Base-by-base conservation (phyloP, 1,284 basidiomycete genomes). In the Cryptococcus sp. region DNA sequence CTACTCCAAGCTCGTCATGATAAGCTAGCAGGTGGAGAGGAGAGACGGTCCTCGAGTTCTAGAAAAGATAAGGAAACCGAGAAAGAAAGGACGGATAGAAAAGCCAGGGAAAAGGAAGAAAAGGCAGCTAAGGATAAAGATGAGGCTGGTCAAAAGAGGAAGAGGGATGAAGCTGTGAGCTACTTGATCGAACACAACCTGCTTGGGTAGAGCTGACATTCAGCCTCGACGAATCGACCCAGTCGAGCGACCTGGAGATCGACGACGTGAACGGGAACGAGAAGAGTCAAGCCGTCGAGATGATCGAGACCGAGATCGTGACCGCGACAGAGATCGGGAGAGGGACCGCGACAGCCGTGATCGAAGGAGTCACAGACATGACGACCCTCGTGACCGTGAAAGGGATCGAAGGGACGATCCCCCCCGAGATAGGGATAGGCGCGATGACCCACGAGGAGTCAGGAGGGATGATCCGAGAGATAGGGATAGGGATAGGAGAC, bases 281-380 rank as follows among this genome's bases (percentile, higher is more conserved):
- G 14, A 41, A 31, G 11, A 32, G 44, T 21, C 48, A 11, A 5
- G 5, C 11, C 28, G 28, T 28, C 28, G 49, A 18, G 34, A 48
- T 4, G 7, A 40, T 39, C 44, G 54, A 24, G 19, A 31, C n/a
- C 24, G 42, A 19, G 48, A 52, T 40, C 50, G 58, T 13, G 48
- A 55, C 37, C 45, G 62, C 18, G 69, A 68, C 9, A 60, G 60
- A n/a, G 65, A 66, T 14, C 51, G 59, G 4, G 64, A 68, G 11
- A 55, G 53, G 32, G 62, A 61, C 43, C 40, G 60, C 18, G 69
- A 64, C 19, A 56, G 59, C 7, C 66, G 66, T 22, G 41, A 43
- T 21, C 7, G 41, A 19, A 16, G 21, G 16, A 43, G 13, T 21
- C 21, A 23, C 7, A 5, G n/a, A 43, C n/a, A 43, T 22, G 36